phyloP scores from a whole-genome alignment of 164 flowering plant genomes.

The Amborella trichopoda region DNA sequence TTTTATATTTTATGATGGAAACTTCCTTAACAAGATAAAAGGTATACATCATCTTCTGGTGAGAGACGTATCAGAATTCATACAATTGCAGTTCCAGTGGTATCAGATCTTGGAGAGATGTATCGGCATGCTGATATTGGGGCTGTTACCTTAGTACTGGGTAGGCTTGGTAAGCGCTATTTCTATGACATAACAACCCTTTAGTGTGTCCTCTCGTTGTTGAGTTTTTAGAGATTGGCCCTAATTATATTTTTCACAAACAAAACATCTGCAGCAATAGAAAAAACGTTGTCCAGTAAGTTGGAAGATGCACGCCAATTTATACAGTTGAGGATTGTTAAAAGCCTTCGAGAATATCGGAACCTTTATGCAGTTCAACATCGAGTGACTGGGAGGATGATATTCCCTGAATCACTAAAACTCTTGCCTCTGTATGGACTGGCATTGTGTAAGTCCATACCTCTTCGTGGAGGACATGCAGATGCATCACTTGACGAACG shows the following conservation, averaged over 20 bases:
- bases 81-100: conserved; percentile 93
- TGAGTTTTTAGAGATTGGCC: no score
- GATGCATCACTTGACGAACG: conserved; percentile 92
- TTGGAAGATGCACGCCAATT: conserved; percentile 79
- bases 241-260: no score
- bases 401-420: conserved; percentile 86
- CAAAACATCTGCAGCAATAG: conserved; percentile 83
- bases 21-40: conserved; percentile 39
- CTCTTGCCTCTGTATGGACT: conserved; percentile 64
- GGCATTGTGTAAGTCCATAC: conserved; percentile 64
- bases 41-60: conserved; percentile 97
- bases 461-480: conserved; percentile 83
- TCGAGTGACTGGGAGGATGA: conserved; percentile 77
- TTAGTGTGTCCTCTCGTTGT: no score
- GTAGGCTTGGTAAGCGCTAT: conserved; percentile 83
- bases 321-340: conserved; percentile 59
- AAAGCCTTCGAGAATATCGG: conserved; percentile 86
- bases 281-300: conserved; percentile 72
- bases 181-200: no score
- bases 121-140: conserved; percentile 90
- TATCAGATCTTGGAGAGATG: conserved; percentile 90
- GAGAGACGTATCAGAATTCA: conserved; percentile 98
- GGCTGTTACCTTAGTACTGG: conserved; percentile 58
- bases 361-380: conserved; percentile 95
- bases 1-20: background rate